Evolutionary conservation across 352 stramenopile genomes (phyloP), one percentile per base, ranked within the genome.

Genomic region (Elongisporangium anandrum): DNA sequence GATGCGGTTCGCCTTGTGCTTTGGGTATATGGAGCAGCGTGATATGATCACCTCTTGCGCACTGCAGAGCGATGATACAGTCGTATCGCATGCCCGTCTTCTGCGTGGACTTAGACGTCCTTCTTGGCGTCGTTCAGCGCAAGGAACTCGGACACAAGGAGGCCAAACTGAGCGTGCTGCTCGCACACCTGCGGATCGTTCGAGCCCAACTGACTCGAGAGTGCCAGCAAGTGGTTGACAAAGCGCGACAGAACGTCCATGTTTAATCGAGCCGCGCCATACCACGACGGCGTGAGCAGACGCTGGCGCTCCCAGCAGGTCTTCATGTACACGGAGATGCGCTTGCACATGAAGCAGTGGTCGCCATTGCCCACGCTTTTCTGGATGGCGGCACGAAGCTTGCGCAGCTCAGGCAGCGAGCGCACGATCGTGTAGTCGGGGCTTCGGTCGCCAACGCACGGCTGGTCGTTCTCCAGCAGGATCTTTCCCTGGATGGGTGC

Each of bases 271-370:
- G 70, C 70, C 24, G 55, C 64, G 24, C 68, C 68, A 26, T 75
- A 61, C 68, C 68, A 75, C 12, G 64, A 70, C 41, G 64, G 68
- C 20, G 59, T 48, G 5, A 75, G 61, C 49, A 75, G 58, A 41
- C 68, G 68, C n/a, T 65, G 68, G 17, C 68, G 64, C 16, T 75
- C 68, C 68, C 68, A 75, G 52, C 68, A 75, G 54, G 70, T 65
- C 26, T 56, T 56, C 58, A 75, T 66, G 59, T 75, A 75, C 21
- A 61, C 60, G 12, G 64, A 61, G 9, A 75, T 59, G n/a, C 65
- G 56, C 45, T 72, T 71, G 61, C 68, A 75, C 12, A 64, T 59
- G 13, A 56, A 49, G 50, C 68, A 75, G 56, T 72, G 65, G 41
- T 59, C 57, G 47, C 60, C 57, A 29, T 56, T 61, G 20, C 57